Conservation (phyloP, 768 basidiomycete species). For the Hygrocybe punicea region DNA sequence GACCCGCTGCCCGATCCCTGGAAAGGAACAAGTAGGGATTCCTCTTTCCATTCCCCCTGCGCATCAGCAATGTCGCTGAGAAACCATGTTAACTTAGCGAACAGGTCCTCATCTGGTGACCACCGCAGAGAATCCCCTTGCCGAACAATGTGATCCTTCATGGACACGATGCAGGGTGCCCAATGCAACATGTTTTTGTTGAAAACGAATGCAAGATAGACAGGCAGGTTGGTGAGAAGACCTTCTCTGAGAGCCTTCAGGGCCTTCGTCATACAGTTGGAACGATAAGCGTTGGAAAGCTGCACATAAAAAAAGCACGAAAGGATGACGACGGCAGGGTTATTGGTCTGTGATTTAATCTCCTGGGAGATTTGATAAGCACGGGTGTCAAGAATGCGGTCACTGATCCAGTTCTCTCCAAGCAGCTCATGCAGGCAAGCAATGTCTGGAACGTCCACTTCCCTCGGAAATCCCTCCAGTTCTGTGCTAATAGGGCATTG, state of each 20-base stretch:
- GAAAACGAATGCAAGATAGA: slow-evolving; percentile 2
- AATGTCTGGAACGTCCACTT: slow-evolving; percentile 4
- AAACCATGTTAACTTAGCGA: slow-evolving; percentile 15
- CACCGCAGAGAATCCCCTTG: slow-evolving; percentile 17
- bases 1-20: slow-evolving; percentile 17
- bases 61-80: slow-evolving; percentile 2
- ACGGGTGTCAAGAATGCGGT: slow-evolving; percentile 20
- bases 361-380: slow-evolving; percentile 16
- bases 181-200: slow-evolving; percentile 2
- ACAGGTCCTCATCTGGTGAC: not conserved
- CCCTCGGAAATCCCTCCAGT: not conserved
- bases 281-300: slow-evolving; percentile 9
- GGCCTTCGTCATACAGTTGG: not conserved
- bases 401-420: slow-evolving; percentile 21
- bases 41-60: not conserved
- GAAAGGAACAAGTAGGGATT: slow-evolving; percentile 1
- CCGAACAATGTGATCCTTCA: slow-evolving; percentile 7
- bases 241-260: not conserved
- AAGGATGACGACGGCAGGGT: not conserved
- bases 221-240: slow-evolving; percentile 8
- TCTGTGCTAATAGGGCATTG: not conserved
- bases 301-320: slow-evolving; percentile 12
- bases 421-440: slow-evolving; percentile 19
- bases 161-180: slow-evolving; percentile 9
- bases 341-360: not conserved